Evolutionary conservation across 192 early-diverging fungal species (phyloP), one percentile per base, ranked within the genome.

Genomic region (Mortierella alpina): DNA sequence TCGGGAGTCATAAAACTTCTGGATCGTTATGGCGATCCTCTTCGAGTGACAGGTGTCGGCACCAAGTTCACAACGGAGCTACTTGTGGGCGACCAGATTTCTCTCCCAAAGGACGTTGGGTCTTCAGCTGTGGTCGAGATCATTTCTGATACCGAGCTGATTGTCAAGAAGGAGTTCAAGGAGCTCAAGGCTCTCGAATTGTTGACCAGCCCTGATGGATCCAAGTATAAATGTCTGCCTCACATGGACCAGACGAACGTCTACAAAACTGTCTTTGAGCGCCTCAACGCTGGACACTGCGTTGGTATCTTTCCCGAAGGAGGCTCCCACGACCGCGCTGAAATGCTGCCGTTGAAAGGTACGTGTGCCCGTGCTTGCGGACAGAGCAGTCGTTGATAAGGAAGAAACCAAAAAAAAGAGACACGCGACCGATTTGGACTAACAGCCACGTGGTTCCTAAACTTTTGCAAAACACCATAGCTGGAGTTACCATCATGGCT

Each of bases 241-340:
- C 94, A 96, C 73, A 85, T 99, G 63, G 94, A 99, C 76, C 97
- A 99, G 84, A 83, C 87, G 45, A 86, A 89, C 1, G 95, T 98
- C 82, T 98, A 96, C 80, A 83, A 87, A 15, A 83, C 87, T 12
- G 98, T 99, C 15, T 91, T 93, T 68, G 85, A 92, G n/a, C 88
- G 92, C 10, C 77, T 99, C 39, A 88, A 93, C 67, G 82, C 83
- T 45, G 91, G 85, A 40, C 75, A 83, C 55, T 95, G 95, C 74
- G 92, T 99, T 11, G 96, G 96, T 14, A 99, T 99, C 66, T 99
- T 99, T 84, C 98, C 98, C 9, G 98, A 98, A 66, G 97, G 98
- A 52, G 98, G 98, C 12, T 94, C 93, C 75, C 98, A 99, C 86
- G 98, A 99, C 83, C 94, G 97, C 59, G 89, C 95, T 9, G 93